Conservation (phyloP, 1,139 yeast genomes). For the Debaryomyces robertsiae region DNA sequence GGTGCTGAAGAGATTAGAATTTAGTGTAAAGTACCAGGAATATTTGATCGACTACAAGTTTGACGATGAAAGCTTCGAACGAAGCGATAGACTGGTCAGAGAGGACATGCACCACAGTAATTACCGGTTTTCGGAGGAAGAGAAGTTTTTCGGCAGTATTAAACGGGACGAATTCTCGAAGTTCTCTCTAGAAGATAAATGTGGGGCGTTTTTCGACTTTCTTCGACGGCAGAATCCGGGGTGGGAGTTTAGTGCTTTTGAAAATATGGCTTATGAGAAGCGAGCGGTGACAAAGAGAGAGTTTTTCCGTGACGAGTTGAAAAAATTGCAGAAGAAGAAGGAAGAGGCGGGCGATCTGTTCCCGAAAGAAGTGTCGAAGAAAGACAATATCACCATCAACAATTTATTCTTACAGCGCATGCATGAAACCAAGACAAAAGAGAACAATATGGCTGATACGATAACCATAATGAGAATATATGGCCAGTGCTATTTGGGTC, state of each 20-base stretch:
- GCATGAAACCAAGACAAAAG: conserved; percentile 20
- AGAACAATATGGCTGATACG: conserved; percentile 42
- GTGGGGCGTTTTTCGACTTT: conserved; percentile 32
- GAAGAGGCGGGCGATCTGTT: conserved; percentile 11
- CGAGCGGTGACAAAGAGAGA: conserved; percentile 26
- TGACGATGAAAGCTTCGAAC: conserved; percentile 15
- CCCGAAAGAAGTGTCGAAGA: conserved; percentile 17
- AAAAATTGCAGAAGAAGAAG: conserved; percentile 15
- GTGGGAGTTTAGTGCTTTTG: conserved; percentile 26
- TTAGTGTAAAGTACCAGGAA: neutral
- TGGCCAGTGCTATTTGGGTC: conserved; percentile 38
- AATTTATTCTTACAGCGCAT: conserved; percentile 20
- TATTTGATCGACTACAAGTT: conserved; percentile 14
- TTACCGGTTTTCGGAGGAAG: conserved; percentile 28
- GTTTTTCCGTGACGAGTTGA: conserved; percentile 19
- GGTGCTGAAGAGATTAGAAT: conserved; percentile 4
- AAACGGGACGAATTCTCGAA: conserved; percentile 17
- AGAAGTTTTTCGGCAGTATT: conserved; percentile 13
- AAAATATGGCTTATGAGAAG: conserved; percentile 30
- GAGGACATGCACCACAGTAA: conserved; percentile 31
- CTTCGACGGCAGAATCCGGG: conserved; percentile 25
- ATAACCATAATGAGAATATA: conserved; percentile 34
- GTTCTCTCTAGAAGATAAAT: conserved; percentile 15
- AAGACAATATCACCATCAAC: conserved; percentile 25
- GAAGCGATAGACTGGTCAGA: conserved; percentile 22